These are phyloP conservation scores for Tephrocybe rancida DNA, from an alignment of 768 basidiomycete species.

Conservation along the genomic window DNA sequence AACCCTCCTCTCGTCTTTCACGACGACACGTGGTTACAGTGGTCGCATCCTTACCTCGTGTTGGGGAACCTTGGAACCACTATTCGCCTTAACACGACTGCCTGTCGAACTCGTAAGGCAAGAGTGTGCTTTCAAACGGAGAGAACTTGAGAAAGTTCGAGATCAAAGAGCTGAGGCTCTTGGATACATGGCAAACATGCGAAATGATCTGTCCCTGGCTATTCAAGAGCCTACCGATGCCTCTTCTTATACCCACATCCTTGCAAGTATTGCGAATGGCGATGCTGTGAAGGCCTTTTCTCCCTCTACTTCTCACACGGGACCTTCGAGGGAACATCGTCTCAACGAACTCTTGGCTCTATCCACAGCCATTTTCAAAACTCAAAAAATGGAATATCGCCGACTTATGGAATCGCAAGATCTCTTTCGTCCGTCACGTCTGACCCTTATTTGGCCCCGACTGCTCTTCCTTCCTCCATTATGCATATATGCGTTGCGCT, in stretches of 20 bases:
- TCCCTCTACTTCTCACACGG: neutral
- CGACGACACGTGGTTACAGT: neutral
- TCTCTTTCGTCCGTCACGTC: constrained; percentile 67
- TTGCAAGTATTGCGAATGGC: constrained; percentile 21
- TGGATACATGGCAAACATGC: constrained; percentile 60
- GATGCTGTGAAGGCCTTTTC: constrained; percentile 16
- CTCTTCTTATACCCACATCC: constrained; percentile 18
- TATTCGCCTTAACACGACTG: constrained; percentile 35
- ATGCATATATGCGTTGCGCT: constrained; percentile 48
- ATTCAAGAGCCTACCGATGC: constrained; percentile 25
- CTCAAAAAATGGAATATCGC: constrained; percentile 26
- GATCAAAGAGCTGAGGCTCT: constrained; percentile 70
- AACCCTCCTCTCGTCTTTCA: constrained; percentile 13
- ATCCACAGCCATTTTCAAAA: constrained; percentile 29
- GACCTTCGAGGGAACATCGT: constrained; percentile 5
- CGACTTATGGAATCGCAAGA: constrained; percentile 31
- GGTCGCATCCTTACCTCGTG: constrained; percentile 10
- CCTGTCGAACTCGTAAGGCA: constrained; percentile 67
- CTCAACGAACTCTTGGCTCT: constrained; percentile 23
- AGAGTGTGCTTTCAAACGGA: constrained; percentile 66
- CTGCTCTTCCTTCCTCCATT: constrained; percentile 78
- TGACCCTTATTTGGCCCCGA: constrained; percentile 81
- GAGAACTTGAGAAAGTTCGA: constrained; percentile 61
- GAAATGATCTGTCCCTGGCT: constrained; percentile 43
- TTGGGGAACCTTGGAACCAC: constrained; percentile 19